Evolutionary conservation across 2,329 filamentous ascomycete genomes (phyloP), one percentile per base, ranked within the genome.

Genomic region (Claviceps purpurea): DNA sequence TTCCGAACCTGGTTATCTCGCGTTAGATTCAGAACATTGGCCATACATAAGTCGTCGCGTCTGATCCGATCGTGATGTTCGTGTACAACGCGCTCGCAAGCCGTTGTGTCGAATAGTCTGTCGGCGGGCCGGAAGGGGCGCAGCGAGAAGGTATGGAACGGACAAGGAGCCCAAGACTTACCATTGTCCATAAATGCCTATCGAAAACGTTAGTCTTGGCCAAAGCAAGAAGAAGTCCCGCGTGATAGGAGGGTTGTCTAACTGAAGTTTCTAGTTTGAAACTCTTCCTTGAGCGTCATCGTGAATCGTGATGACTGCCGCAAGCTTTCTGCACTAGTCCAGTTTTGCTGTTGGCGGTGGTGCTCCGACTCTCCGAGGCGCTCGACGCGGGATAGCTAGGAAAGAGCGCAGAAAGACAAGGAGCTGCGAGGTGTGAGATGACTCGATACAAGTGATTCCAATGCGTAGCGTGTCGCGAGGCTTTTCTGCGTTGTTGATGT

Each of bases 121-220:
- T 45, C 34, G 24, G 22, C 22, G 34, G 22, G 37, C 13, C 30
- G 16, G 37, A 30, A 18, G 18, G 11, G 37, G 43, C 48, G 34
- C 39, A 20, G 11, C 20, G 39, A 22, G 16, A 5, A 18, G 38
- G 6, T 37, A 14, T 37, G 5, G 24, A 18, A 16, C 38, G 43
- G 46, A 34, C 34, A 42, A 42, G 22, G 18, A 48, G 38, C 46
- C 16, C 44, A 50, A 49, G 52, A 65, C 79, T 76, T 75, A 86
- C 82, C 82, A 86, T 83, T 86, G 82, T 68, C 79, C 82, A 63
- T 86, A 86, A 69, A 86, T 86, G 70, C 82, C 82, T 86, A 22
- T 37, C 7, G 30, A 24, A n/a, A 40, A 30, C 30, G 47, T 55
- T 43, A 56, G 54, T 44, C 22, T 24, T 13, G 37, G 30, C 11